Evolutionary conservation across 805 yeast genomes (phyloP).

Genomic region (Zygosaccharomyces pseudorouxii): DNA sequence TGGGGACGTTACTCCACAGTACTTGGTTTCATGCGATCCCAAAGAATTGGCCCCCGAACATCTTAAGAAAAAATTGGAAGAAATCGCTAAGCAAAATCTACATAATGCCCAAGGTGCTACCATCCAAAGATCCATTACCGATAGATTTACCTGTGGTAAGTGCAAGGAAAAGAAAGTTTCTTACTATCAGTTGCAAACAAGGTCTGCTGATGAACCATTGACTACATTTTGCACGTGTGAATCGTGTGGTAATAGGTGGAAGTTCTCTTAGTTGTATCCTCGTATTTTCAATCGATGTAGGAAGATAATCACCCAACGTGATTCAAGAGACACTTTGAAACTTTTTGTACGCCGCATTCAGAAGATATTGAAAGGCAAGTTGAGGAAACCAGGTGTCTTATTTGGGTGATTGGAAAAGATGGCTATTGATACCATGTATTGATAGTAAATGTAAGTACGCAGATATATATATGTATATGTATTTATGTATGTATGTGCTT

Average conservation of each 20-base stretch:
- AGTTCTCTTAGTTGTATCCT: slow-evolving; percentile 58
- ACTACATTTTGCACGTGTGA: slow-evolving; percentile 98
- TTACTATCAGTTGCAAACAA: slow-evolving; percentile 95
- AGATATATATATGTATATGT: neutral
- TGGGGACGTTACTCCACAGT: slow-evolving; percentile 61
- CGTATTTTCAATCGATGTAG: neutral
- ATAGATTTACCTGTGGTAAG: slow-evolving; percentile 94
- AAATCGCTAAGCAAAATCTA: slow-evolving; percentile 79
- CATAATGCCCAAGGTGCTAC: slow-evolving; percentile 98
- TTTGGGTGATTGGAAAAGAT: neutral
- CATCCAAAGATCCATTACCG: slow-evolving; percentile 92
- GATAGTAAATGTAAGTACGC: neutral
- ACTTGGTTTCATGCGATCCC: slow-evolving; percentile 78
- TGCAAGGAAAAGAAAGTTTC: slow-evolving; percentile 97
- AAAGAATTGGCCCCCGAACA: slow-evolving; percentile 94
- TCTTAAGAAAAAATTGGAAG: slow-evolving; percentile 77
- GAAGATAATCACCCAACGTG: neutral
- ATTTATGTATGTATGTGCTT: neutral
- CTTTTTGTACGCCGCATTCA: neutral
- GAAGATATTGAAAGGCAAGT: neutral
- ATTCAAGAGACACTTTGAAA: slow-evolving; percentile 2
- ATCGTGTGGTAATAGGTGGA: slow-evolving; percentile 97
- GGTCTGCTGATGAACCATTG: slow-evolving; percentile 98
- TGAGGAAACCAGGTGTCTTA: neutral
- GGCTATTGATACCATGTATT: neutral